Conservation (phyloP, 352 stramenopile species). For the Pythium rishiriense region DNA sequence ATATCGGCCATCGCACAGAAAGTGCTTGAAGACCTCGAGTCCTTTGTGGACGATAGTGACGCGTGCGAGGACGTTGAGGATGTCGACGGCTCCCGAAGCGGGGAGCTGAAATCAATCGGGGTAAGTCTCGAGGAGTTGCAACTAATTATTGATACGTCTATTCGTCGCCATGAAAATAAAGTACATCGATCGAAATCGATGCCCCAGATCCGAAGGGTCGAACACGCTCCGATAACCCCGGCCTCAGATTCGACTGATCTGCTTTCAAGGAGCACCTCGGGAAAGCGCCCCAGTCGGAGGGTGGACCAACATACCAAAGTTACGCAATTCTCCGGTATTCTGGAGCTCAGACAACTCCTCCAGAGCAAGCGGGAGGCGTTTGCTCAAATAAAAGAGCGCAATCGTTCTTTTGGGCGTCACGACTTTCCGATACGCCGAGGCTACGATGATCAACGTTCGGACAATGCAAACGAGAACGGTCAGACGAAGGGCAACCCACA, state of each 20-base stretch:
- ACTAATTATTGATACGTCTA: slow-evolving; percentile 57
- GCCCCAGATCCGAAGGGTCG: not conserved
- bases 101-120: slow-evolving; percentile 5
- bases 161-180: slow-evolving; percentile 38
- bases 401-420: not conserved
- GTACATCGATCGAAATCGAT: not conserved
- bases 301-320: not conserved
- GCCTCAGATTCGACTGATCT: not conserved
- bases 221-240: not conserved
- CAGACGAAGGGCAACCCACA: no score
- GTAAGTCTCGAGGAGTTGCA: slow-evolving; percentile 47
- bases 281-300: not conserved
- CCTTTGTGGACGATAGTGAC: slow-evolving; percentile 37
- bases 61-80: not conserved
- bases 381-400: slow-evolving; percentile 1
- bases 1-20: slow-evolving; percentile 34
- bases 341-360: slow-evolving; percentile 11
- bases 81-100: slow-evolving; percentile 15
- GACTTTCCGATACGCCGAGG: not conserved
- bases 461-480: no score
- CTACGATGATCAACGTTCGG: not conserved
- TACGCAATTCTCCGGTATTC: not conserved
- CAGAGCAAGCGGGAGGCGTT: slow-evolving; percentile 19
- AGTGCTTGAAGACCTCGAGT: slow-evolving; percentile 53
- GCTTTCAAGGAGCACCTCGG: not conserved